Evolutionary conservation across 2,329 filamentous ascomycete genomes (phyloP).

Genomic region (Paecilomyces sp.): DNA sequence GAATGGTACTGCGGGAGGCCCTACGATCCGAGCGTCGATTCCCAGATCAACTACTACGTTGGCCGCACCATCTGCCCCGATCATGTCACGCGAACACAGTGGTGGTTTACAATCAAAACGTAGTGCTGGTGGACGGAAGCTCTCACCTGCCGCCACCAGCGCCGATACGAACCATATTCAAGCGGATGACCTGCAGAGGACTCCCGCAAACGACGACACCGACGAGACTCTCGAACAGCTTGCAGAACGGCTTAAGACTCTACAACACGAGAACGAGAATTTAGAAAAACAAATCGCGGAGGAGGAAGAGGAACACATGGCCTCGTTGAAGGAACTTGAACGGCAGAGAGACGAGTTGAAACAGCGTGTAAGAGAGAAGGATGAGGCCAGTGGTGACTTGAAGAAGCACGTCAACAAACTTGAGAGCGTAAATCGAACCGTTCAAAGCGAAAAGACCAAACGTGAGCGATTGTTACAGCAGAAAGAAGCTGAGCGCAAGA

Average conservation of each 20-base stretch:
- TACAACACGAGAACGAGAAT: constrained; percentile 79
- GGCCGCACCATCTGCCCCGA: constrained; percentile 53
- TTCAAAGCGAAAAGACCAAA: constrained; percentile 70
- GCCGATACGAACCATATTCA: constrained; percentile 33
- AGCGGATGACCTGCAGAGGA: constrained; percentile 31
- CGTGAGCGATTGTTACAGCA: constrained; percentile 61
- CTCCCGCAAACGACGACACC: constrained; percentile 43
- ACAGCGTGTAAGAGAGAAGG: constrained; percentile 76
- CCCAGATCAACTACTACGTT: constrained; percentile 47
- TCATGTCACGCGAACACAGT: constrained; percentile 60
- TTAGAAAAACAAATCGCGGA: constrained; percentile 58
- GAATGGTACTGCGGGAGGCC: constrained; percentile 25
- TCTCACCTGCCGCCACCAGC: constrained; percentile 60
- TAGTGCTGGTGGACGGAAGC: constrained; percentile 64
- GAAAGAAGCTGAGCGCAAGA: constrained; percentile 54
- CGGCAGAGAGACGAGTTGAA: constrained; percentile 74
- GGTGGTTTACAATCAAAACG: constrained; percentile 51
- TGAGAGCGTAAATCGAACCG: constrained; percentile 72
- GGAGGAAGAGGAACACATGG: constrained; percentile 64
- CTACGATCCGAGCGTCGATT: constrained; percentile 47
- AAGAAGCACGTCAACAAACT: constrained; percentile 73
- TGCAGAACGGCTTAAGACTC: constrained; percentile 70
- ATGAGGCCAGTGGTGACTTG: constrained; percentile 78
- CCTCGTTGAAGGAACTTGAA: constrained; percentile 60
- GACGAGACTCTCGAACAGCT: constrained; percentile 68